A percentile compares a stretch with the other conserved stretches of the same genome.
Evolutionary conservation across 148 eudicot species (phyloP).

Genomic region (Rhododendron griersonianum): DNA sequence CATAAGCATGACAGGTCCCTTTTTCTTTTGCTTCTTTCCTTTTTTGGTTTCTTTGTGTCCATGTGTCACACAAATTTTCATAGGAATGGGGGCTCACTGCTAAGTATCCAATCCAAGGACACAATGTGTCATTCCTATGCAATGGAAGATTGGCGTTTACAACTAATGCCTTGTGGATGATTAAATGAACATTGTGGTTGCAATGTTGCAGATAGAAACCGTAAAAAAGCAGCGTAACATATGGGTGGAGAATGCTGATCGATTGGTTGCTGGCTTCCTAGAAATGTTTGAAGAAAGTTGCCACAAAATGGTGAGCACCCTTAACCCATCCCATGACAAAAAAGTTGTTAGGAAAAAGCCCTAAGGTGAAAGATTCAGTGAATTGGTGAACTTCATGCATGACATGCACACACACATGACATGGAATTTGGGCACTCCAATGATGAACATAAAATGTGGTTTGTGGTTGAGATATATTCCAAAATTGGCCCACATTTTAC

Average conservation of each 20-base stretch:
- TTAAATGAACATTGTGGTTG: background rate
- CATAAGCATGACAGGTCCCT: background rate
- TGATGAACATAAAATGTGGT: background rate
- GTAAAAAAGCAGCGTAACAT: slow-evolving; percentile 58
- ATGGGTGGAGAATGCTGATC: slow-evolving; percentile 96
- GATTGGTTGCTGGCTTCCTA: slow-evolving; percentile 85
- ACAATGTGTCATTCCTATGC: background rate
- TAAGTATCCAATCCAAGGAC: background rate
- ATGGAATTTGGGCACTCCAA: background rate
- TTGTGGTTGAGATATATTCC: background rate
- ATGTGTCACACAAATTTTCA: background rate
- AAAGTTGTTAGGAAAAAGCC: background rate
- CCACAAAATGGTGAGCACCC: slow-evolving; percentile 67
- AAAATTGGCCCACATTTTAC: background rate
- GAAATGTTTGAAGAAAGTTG: slow-evolving; percentile 99
- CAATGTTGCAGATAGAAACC: slow-evolving; percentile 46
- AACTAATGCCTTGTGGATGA: slow-evolving; percentile 1
- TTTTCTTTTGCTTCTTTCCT: background rate
- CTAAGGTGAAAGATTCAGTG: background rate
- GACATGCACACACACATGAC: background rate
- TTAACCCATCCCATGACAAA: background rate
- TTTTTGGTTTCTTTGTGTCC: background rate
- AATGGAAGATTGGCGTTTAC: background rate
- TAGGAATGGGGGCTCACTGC: background rate
- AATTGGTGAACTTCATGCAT: background rate